A percentile compares a stretch with the other conserved stretches of the same genome.
Evolutionary conservation across 345 rosid species (phyloP).

Genomic region (Dipteronia sinensis): DNA sequence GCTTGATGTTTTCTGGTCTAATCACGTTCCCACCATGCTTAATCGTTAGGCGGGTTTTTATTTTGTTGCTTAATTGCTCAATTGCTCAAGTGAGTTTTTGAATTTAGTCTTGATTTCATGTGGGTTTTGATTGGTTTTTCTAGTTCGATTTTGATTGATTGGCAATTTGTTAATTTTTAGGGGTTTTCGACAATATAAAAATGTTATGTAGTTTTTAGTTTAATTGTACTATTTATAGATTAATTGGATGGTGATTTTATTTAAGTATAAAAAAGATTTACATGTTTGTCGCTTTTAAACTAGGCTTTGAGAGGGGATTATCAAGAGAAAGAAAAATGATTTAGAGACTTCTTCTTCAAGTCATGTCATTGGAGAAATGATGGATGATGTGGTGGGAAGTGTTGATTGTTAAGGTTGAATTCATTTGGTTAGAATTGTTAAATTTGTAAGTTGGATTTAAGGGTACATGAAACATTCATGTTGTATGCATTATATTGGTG

Average conservation of each 20-base stretch:
- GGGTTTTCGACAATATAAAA: too few species aligned
- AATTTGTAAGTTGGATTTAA: not conserved
- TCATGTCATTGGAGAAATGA: not conserved
- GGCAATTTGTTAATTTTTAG: too few species aligned
- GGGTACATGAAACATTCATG: not conserved
- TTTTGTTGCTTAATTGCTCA: not conserved
- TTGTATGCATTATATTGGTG: not conserved
- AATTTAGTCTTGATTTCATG: not conserved
- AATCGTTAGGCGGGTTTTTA: constrained; percentile 76
- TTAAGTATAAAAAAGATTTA: not conserved
- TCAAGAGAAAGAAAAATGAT: too few species aligned
- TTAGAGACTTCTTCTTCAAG: not conserved
- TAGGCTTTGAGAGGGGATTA: not conserved
- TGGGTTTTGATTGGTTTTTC: not conserved
- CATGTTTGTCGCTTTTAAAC: not conserved
- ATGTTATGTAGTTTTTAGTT: too few species aligned
- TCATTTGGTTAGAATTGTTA: too few species aligned
- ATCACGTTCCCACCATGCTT: constrained; percentile 89
- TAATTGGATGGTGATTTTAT: too few species aligned
- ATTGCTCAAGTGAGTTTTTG: too few species aligned
- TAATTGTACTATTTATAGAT: too few species aligned
- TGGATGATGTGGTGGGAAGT: not conserved
- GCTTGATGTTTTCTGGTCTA: constrained; percentile 82
- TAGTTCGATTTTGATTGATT: too few species aligned
- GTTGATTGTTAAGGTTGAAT: not conserved